Evolutionary conservation across 345 rosid genomes (phyloP), one percentile per base, ranked within the genome.

Genomic region (Balakata baccata): DNA sequence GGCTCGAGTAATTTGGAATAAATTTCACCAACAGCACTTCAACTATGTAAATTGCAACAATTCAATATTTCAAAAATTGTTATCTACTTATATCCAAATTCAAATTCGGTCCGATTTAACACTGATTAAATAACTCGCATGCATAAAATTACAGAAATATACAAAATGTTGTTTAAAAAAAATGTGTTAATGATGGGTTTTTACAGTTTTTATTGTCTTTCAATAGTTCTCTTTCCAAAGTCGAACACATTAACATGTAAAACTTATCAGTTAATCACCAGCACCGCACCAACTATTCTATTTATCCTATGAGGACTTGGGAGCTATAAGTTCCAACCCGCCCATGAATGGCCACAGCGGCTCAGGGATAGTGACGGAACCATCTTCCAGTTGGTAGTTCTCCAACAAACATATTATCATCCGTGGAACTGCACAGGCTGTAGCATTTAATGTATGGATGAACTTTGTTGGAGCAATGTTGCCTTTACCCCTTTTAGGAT

Each of bases 371-470:
- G 82, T 68, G 51, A 94, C 88, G 2, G 92, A 86, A 64, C 97
- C 98, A 72, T 94, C 97, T 79, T 92, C 93, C 79, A 92, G 98
- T 85, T 92, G 98, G 81, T 85, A 80, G 76, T 90, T 90, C 85
- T 94, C 98, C 77, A 94, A 82, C 81, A 94, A 76, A 79, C 97
- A 92, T 38, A 94, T 81, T 41, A 94, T 88, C 97, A 94, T 89
- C 81, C 98, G 84, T 0, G 97, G 98, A 75, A 94, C 81, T 7
- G 98, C 98, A 81, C 97, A 92, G 0, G 98, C 98, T 0, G 98
- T 92, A n/a, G 98, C 97, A 68, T 94, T 94, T 71, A 94, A 79
- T n/a, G 98, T 92, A 83, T 94, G 97, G 45, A 92, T 90, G 76
- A 92, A 92, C 87, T 85, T 82, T 6, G 93, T 84, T 43, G 95